Evolutionary conservation across 768 basidiomycete species (phyloP).

Genomic region (Mycena filopes): DNA sequence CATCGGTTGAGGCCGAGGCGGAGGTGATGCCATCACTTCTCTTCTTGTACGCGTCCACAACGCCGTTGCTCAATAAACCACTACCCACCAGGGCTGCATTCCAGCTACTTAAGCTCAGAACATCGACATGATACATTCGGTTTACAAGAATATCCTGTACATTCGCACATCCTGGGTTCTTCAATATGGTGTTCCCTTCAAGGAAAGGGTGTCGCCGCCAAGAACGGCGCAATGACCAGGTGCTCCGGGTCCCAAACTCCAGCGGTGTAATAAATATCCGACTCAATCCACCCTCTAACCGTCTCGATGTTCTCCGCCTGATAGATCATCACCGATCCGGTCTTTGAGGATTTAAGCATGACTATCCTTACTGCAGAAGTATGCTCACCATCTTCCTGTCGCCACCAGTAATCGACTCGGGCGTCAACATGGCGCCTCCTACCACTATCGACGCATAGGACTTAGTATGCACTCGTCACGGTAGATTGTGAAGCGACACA

Average conservation of each 20-base stretch:
- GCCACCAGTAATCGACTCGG: conserved; percentile 62
- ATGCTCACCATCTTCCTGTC: conserved; percentile 73
- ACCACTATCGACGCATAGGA: conserved; percentile 51
- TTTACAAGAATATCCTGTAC: no score
- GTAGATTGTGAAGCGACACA: no score
- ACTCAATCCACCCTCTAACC: conserved; percentile 44
- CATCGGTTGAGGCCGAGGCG: no score
- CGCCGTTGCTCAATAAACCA: no score
- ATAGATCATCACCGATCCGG: conserved; percentile 63
- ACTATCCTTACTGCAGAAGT: conserved; percentile 43
- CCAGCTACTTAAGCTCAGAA: no score
- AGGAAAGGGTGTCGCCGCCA: conserved; percentile 33
- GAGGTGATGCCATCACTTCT: no score
- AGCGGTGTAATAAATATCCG: conserved; percentile 51
- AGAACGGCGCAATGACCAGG: conserved; percentile 34
- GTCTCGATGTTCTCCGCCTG: conserved; percentile 63
- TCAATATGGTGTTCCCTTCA: no score
- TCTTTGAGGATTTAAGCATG: conserved; percentile 47
- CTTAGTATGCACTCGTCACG: neutral
- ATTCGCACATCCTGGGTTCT: no score
- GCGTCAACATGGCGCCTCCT: conserved; percentile 67
- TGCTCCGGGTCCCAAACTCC: conserved; percentile 45
- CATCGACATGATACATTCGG: no score
- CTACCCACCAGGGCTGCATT: no score
- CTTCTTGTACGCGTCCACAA: no score